Evolutionary conservation across 495 filamentous ascomycete genomes (phyloP).

Genomic region (Niebla homalea): DNA sequence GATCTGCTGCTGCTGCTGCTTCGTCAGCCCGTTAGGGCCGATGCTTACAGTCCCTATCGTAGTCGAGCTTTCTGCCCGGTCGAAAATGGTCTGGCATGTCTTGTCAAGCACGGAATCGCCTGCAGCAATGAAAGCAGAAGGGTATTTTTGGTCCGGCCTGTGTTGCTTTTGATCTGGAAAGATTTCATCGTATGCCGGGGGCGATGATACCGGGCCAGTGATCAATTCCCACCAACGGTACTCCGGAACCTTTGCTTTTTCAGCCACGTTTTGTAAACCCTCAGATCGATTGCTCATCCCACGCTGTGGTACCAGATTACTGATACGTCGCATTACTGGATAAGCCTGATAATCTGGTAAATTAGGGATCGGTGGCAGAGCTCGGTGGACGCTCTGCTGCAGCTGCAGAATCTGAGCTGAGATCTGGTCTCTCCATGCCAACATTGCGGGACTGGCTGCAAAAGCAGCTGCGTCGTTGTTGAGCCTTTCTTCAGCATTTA

Average conservation of each 20-base stretch:
- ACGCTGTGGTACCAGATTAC: constrained; percentile 55
- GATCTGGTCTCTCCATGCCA: constrained; percentile 64
- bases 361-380: constrained; percentile 48
- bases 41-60: constrained; percentile 31
- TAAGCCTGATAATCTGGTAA: constrained; percentile 62
- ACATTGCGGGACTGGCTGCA: constrained; percentile 48
- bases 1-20: constrained; percentile 61
- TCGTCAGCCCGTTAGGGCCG: constrained; percentile 39
- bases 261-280: constrained; percentile 27
- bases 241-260: constrained; percentile 38
- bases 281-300: constrained; percentile 22
- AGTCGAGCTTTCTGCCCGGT: constrained; percentile 28
- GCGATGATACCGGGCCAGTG: constrained; percentile 37
- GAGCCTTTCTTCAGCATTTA: constrained; percentile 10
- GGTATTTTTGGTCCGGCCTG: constrained; percentile 44
- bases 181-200: constrained; percentile 72
- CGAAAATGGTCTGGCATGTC: constrained; percentile 49
- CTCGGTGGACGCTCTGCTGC: constrained; percentile 57
- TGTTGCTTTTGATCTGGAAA: constrained; percentile 44
- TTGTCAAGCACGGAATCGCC: constrained; percentile 52
- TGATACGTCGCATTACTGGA: constrained; percentile 60
- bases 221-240: constrained; percentile 59
- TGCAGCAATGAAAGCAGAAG: constrained; percentile 44
- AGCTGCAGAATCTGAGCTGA: constrained; percentile 67
- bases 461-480: constrained; percentile 23